phyloP scores from a whole-genome alignment of 306 rosid genomes.

The Casuarina equisetifolia region DNA sequence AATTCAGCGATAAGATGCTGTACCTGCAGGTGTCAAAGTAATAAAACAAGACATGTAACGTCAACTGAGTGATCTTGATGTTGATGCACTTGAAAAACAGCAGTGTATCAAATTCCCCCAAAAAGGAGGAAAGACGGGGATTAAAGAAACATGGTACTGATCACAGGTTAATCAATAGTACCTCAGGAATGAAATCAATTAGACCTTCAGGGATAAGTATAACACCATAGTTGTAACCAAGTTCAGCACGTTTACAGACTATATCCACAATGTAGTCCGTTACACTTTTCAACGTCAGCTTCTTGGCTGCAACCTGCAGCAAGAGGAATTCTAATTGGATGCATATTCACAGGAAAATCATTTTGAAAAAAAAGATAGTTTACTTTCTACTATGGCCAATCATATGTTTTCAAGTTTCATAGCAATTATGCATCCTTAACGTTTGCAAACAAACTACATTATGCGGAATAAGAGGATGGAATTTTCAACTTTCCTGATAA shows the following conservation, averaged over 20 bases:
- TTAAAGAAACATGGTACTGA: background rate
- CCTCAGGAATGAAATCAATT: conserved; percentile 99
- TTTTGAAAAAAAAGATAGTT: background rate
- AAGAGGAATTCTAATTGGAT: conserved; percentile 29
- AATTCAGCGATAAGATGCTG: conserved; percentile 91
- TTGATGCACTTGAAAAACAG: background rate
- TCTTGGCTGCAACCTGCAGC: conserved; percentile 91
- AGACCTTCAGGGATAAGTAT: conserved; percentile 98
- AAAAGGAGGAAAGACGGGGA: background rate
- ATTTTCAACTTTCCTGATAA: background rate
- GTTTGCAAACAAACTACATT: background rate
- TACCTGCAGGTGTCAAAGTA: conserved; percentile 59
- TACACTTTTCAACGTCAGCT: conserved; percentile 90
- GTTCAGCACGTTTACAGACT: conserved; percentile 70
- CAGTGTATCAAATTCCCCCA: background rate
- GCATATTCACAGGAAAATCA: conserved; percentile 1
- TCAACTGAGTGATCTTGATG: background rate
- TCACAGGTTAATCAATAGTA: conserved; percentile 35
- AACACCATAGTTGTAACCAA: conserved; percentile 86
- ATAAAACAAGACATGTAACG: conserved; percentile 17
- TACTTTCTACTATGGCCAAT: background rate
- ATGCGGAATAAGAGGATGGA: background rate
- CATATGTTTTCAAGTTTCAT: background rate
- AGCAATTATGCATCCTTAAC: background rate
- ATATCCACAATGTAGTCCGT: conserved; percentile 90